phyloP scores from a whole-genome alignment of 1,284 basidiomycete genomes.

The Salmacisia buchloeana region DNA sequence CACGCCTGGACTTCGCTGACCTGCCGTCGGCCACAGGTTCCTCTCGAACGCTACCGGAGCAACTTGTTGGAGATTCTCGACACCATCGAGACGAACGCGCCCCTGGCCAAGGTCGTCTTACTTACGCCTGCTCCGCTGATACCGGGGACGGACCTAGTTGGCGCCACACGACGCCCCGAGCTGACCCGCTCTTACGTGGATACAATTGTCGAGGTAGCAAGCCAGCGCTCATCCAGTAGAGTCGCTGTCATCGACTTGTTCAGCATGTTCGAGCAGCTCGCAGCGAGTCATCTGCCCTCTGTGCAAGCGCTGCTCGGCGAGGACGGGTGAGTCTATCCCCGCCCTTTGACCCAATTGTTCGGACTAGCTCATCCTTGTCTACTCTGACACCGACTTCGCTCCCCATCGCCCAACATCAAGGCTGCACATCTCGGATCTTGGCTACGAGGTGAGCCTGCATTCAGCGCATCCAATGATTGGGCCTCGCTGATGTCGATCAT shows the following conservation, averaged over 20 bases:
- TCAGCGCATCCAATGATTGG: neutral
- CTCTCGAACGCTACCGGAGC: neutral
- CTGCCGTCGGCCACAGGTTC: neutral
- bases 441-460: constrained; percentile 1
- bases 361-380: neutral
- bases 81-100: neutral
- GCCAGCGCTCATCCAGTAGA: neutral
- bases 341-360: neutral
- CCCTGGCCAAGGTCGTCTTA: neutral
- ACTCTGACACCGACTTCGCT: neutral
- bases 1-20: too few relatives aligned
- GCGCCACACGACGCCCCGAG: neutral
- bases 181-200: neutral
- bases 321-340: neutral
- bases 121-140: neutral
- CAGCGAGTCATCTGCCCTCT: neutral
- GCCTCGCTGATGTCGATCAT: neutral
- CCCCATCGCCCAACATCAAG: neutral
- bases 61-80: neutral
- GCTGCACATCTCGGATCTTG: constrained; percentile 2
- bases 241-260: neutral
- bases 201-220: neutral
- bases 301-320: neutral
- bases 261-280: neutral
- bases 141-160: neutral